phyloP scores from a whole-genome alignment of 495 filamentous ascomycete species.

The Talaromyces adpressus region DNA sequence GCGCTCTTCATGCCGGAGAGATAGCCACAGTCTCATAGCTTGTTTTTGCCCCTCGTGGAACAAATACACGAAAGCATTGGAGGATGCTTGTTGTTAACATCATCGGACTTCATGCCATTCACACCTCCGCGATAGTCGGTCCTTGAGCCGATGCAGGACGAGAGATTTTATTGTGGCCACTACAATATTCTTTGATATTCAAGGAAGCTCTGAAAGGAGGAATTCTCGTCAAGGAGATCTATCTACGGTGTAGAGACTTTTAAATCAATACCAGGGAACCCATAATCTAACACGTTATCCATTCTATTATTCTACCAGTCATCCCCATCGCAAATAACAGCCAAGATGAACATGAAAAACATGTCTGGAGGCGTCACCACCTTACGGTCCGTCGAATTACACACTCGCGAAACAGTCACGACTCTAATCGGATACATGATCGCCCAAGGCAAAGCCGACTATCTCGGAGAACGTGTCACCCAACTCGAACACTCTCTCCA shows the following conservation, averaged over 20 bases:
- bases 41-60: background rate
- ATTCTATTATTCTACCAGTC: background rate
- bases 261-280: background rate
- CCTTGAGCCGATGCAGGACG: background rate
- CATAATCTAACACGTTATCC: background rate
- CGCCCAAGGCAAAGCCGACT: conserved; percentile 20
- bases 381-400: conserved; percentile 3
- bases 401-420: conserved; percentile 15
- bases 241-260: background rate
- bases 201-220: background rate
- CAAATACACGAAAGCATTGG: background rate
- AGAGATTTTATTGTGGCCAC: background rate
- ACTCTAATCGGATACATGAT: conserved; percentile 18
- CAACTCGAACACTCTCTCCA: conserved; percentile 40
- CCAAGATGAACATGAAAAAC: conserved; percentile 4
- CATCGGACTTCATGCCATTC: conserved; percentile 15
- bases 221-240: background rate
- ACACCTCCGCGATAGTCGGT: background rate
- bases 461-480: conserved; percentile 31
- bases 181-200: background rate
- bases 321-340: background rate
- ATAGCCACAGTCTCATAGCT: background rate
- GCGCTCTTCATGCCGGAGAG: background rate
- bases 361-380: background rate
- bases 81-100: conserved; percentile 6